These are phyloP conservation scores for Prunus dulcis DNA, from an alignment of 306 rosid genomes.

Conservation along the genomic window DNA sequence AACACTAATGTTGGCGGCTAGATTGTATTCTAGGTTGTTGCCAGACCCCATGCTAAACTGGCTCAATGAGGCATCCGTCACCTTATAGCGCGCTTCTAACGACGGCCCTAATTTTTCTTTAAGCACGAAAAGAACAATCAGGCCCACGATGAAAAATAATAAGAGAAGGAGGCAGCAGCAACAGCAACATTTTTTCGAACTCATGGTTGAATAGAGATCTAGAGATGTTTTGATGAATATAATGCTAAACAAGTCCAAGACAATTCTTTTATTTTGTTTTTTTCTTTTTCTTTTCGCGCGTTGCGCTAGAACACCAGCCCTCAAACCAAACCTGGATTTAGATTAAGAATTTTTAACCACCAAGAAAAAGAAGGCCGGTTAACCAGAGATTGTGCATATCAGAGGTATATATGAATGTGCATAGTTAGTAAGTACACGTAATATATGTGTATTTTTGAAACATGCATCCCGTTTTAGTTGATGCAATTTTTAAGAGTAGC, in stretches of 20 bases:
- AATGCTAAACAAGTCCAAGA: background rate
- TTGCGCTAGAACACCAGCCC: background rate
- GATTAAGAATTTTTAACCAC: background rate
- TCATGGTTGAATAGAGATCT: slow-evolving; percentile 7
- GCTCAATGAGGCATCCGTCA: slow-evolving; percentile 39
- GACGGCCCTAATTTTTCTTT: slow-evolving; percentile 22
- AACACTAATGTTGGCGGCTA: background rate
- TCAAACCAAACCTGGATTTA: background rate
- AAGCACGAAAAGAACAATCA: slow-evolving; percentile 19
- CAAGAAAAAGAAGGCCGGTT: background rate
- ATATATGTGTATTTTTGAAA: background rate
- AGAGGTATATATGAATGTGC: background rate
- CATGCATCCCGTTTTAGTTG: background rate
- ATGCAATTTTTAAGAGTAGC: background rate
- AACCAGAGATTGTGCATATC: background rate
- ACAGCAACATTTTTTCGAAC: background rate
- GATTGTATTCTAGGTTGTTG: slow-evolving; percentile 1
- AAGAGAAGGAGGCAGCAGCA: slow-evolving; percentile 2
- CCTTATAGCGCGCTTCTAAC: slow-evolving; percentile 22
- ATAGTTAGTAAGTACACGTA: background rate
- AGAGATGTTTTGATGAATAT: slow-evolving; percentile 30
- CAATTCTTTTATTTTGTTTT: background rate
- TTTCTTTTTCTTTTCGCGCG: background rate
- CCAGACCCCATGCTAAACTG: slow-evolving; percentile 27
- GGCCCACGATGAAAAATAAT: slow-evolving; percentile 2